Evolutionary conservation across 805 yeast genomes (phyloP).

Genomic region (Lipomyces mesembrius): DNA sequence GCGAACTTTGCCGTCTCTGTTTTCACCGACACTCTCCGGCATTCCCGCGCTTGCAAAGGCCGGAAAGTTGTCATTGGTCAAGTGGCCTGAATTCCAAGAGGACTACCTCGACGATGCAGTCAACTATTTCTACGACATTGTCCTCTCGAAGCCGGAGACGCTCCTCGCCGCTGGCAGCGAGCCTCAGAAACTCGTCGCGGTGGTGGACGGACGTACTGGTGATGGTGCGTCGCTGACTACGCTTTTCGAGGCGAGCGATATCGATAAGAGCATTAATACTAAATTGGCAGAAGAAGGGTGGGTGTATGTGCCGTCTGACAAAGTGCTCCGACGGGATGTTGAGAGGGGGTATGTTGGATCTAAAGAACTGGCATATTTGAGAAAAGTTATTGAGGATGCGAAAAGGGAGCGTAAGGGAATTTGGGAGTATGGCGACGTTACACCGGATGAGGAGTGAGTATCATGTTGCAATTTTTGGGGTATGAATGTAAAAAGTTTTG

Average conservation of each 20-base stretch:
- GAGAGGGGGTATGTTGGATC: slow-evolving; percentile 20
- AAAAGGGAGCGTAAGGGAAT: slow-evolving; percentile 61
- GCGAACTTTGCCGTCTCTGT: slow-evolving; percentile 21
- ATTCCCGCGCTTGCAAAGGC: slow-evolving; percentile 37
- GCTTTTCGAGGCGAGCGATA: slow-evolving; percentile 29
- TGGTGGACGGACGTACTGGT: slow-evolving; percentile 21
- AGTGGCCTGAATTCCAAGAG: slow-evolving; percentile 29
- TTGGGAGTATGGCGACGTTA: slow-evolving; percentile 64
- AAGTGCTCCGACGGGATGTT: slow-evolving; percentile 18
- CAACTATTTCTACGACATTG: slow-evolving; percentile 26
- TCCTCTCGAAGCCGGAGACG: slow-evolving; percentile 24
- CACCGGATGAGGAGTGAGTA: slow-evolving; percentile 36
- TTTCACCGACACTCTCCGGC: slow-evolving; percentile 12
- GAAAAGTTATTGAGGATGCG: slow-evolving; percentile 59
- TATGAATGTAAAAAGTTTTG: background rate
- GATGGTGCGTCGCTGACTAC: slow-evolving; percentile 25
- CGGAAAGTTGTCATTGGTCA: slow-evolving; percentile 30
- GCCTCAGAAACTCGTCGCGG: slow-evolving; percentile 34
- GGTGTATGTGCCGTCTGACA: slow-evolving; percentile 33
- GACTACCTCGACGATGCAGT: slow-evolving; percentile 37
- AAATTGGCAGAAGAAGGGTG: slow-evolving; percentile 32
- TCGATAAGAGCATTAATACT: slow-evolving; percentile 34
- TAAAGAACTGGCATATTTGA: slow-evolving; percentile 15
- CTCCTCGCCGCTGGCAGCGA: slow-evolving; percentile 14
- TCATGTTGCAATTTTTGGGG: background rate